A percentile compares a stretch with the other conserved stretches of the same genome.
phyloP scores from a whole-genome alignment of 2,329 filamentous ascomycete genomes.

The Eutypa lata region DNA sequence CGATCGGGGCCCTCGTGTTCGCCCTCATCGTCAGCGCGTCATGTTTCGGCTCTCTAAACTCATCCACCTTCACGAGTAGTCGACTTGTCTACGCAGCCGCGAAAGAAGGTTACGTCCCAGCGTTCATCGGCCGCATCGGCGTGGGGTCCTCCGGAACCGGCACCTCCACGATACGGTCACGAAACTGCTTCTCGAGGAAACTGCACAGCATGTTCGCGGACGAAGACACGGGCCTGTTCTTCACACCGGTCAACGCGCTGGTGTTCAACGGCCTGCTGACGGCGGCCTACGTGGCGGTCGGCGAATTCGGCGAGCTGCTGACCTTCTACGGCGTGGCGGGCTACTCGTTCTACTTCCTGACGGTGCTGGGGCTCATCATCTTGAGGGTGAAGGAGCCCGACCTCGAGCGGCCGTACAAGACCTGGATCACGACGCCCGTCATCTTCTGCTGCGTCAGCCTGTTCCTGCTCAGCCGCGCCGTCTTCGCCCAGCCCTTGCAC shows the following conservation, averaged over 20 bases:
- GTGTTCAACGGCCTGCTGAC: constrained; percentile 76
- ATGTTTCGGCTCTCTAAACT: constrained; percentile 93
- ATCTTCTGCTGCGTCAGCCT: constrained; percentile 98
- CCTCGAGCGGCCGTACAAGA: constrained; percentile 86
- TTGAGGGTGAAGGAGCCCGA: constrained; percentile 82
- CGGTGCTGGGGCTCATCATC: constrained; percentile 89
- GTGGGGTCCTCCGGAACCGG: constrained; percentile 46
- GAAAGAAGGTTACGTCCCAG: constrained; percentile 90
- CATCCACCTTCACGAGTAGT: constrained; percentile 88
- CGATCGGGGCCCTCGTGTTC: constrained; percentile 75
- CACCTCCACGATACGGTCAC: constrained; percentile 43
- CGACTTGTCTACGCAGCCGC: constrained; percentile 91
- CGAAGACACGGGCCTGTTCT: constrained; percentile 76
- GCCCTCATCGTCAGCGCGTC: constrained; percentile 87
- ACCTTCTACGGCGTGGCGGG: constrained; percentile 98
- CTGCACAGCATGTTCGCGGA: constrained; percentile 69
- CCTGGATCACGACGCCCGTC: constrained; percentile 95
- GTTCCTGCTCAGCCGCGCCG: constrained; percentile 82
- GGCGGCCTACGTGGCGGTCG: constrained; percentile 73
- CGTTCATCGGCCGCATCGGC: constrained; percentile 79
- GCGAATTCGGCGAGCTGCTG: constrained; percentile 86
- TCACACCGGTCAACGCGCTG: constrained; percentile 91
- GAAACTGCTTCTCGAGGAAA: constrained; percentile 56
- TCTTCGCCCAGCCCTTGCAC: constrained; percentile 89
- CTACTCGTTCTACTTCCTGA: constrained; percentile 96